phyloP scores from a whole-genome alignment of 1,284 basidiomycete genomes.

The Rhodotorula mucilaginosa region DNA sequence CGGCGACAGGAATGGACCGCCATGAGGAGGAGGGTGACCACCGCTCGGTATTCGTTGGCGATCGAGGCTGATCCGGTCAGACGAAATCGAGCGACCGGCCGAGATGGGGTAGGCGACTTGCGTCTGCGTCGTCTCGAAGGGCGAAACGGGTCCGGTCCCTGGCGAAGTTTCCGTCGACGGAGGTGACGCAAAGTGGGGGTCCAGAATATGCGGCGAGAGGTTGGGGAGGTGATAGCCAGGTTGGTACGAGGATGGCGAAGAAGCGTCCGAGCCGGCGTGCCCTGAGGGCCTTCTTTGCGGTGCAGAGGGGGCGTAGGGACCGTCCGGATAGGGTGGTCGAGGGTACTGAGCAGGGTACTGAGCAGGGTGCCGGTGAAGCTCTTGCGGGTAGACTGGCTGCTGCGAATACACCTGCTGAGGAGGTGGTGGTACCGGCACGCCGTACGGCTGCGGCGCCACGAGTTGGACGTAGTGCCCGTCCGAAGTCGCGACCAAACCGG shows the following conservation, averaged over 20 bases:
- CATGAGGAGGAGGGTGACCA: background rate
- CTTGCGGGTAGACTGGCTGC: background rate
- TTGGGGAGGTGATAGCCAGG: background rate
- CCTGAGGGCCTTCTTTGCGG: background rate
- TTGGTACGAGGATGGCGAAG: background rate
- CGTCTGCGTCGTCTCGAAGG: background rate
- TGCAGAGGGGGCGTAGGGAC: background rate
- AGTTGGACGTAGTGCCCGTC: background rate
- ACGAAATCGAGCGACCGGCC: background rate
- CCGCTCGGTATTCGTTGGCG: background rate
- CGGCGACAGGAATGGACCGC: background rate
- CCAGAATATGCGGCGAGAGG: background rate
- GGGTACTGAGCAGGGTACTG: too few relatives aligned
- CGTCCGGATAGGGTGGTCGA: background rate
- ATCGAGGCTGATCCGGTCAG: background rate
- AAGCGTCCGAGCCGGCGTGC: background rate
- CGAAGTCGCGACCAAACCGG: background rate
- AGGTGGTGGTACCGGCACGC: background rate
- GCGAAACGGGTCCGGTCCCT: background rate
- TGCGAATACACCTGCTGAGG: background rate
- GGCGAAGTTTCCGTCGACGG: background rate
- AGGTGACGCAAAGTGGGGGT: background rate
- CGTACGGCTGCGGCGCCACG: background rate
- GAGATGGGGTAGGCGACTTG: background rate
- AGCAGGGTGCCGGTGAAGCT: too few relatives aligned